Conservation (phyloP, 495 filamentous ascomycete species). For the Hapsidospora chrysogenum region DNA sequence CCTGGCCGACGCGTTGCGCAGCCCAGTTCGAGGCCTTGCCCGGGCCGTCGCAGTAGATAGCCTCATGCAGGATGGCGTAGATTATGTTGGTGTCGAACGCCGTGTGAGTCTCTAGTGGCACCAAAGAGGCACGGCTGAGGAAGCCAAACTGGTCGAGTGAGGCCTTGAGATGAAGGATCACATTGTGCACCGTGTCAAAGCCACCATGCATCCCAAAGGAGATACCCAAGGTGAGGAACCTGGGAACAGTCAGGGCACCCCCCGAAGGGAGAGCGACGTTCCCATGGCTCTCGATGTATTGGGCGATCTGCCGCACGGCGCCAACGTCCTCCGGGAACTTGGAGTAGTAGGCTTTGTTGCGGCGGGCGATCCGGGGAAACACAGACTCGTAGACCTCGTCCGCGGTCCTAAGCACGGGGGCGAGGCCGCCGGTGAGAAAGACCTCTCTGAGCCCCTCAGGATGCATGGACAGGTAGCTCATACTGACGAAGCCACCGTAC, state of each 20-base stretch:
- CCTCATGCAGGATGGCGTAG: slow-evolving; percentile 76
- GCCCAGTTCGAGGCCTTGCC: slow-evolving; percentile 30
- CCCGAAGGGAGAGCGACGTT: slow-evolving; percentile 41
- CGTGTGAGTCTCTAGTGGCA: slow-evolving; percentile 43
- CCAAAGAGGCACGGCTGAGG: slow-evolving; percentile 53
- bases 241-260: slow-evolving; percentile 47
- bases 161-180: slow-evolving; percentile 46
- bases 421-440: slow-evolving; percentile 70
- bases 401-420: slow-evolving; percentile 52
- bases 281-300: slow-evolving; percentile 39
- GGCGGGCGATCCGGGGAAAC: slow-evolving; percentile 41
- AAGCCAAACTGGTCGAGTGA: slow-evolving; percentile 59
- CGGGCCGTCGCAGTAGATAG: slow-evolving; percentile 52
- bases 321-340: slow-evolving; percentile 78
- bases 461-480: slow-evolving; percentile 67
- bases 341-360: slow-evolving; percentile 60
- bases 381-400: slow-evolving; percentile 61
- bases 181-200: slow-evolving; percentile 48
- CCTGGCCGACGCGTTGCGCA: slow-evolving; percentile 24
- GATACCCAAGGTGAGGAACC: slow-evolving; percentile 62
- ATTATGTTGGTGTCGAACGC: slow-evolving; percentile 60
- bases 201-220: slow-evolving; percentile 63
- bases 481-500: slow-evolving; percentile 75
- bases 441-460: slow-evolving; percentile 66
- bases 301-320: slow-evolving; percentile 46